A percentile compares a stretch with the other conserved stretches of the same genome.
These are phyloP conservation scores for Podila epicladia DNA, from an alignment of 192 early-diverging fungal genomes.

Conservation along the genomic window DNA sequence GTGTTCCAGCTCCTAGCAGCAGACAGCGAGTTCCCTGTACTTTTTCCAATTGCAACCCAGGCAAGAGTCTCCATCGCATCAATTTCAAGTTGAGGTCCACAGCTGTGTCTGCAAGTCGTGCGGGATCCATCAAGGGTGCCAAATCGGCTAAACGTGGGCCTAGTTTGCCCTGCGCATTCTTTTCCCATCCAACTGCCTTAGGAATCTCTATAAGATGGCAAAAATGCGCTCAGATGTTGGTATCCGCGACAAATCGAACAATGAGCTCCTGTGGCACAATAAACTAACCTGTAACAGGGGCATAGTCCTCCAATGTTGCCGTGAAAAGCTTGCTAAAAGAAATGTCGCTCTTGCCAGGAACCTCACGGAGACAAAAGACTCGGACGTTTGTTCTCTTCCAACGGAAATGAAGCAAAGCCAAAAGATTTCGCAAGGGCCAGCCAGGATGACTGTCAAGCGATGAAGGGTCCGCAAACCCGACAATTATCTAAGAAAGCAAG, in stretches of 20 bases:
- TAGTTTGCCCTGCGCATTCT: slow-evolving; percentile 78
- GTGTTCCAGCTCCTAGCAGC: slow-evolving; percentile 92
- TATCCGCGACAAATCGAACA: not conserved
- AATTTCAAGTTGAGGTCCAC: slow-evolving; percentile 96
- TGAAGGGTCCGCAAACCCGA: slow-evolving; percentile 93
- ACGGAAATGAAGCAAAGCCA: slow-evolving; percentile 68
- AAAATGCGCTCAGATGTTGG: not conserved
- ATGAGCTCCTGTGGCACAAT: not conserved
- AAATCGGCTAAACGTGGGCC: slow-evolving; percentile 86
- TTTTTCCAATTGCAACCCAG: slow-evolving; percentile 81
- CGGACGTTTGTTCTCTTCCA: slow-evolving; percentile 61
- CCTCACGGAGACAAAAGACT: slow-evolving; percentile 76
- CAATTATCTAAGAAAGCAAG: slow-evolving; percentile 41
- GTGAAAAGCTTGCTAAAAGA: slow-evolving; percentile 58
- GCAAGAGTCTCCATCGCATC: slow-evolving; percentile 96
- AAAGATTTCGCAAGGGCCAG: slow-evolving; percentile 93
- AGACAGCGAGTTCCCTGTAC: slow-evolving; percentile 82
- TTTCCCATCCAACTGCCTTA: slow-evolving; percentile 94
- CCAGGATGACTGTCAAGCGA: slow-evolving; percentile 78
- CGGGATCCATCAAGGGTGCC: slow-evolving; percentile 90
- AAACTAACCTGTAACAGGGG: slow-evolving; percentile 38
- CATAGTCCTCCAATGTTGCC: slow-evolving; percentile 54
- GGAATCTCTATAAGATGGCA: slow-evolving; percentile 49
- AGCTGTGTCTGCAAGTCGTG: slow-evolving; percentile 85
- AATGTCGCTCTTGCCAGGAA: slow-evolving; percentile 53